Conservation (phyloP, 2,329 filamentous ascomycete genomes). For the Fusarium sp. region DNA sequence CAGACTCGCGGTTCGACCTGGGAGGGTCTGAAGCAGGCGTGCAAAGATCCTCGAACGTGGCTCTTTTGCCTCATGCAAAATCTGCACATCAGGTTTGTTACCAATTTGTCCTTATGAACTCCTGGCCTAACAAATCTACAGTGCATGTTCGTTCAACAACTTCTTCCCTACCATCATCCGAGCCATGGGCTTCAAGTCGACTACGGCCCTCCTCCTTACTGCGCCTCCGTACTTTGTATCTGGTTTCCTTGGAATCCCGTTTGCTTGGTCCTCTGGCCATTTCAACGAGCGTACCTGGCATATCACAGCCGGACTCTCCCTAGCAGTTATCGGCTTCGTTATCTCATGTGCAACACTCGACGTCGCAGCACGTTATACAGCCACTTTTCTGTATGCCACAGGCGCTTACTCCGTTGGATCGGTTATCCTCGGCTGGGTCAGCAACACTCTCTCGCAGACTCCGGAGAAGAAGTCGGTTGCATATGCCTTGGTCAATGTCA, state of each 20-base stretch:
- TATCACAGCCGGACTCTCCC: constrained; percentile 53
- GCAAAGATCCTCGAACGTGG: constrained; percentile 30
- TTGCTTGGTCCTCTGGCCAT: constrained; percentile 53
- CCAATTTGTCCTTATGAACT: neutral
- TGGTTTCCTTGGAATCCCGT: constrained; percentile 15
- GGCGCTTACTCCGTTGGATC: constrained; percentile 56
- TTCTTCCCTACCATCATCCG: constrained; percentile 41
- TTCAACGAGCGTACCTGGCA: constrained; percentile 55
- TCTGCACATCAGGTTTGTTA: constrained; percentile 28
- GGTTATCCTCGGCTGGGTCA: constrained; percentile 59
- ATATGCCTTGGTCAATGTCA: constrained; percentile 56
- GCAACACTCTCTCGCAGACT: constrained; percentile 57
- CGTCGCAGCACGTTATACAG: constrained; percentile 46
- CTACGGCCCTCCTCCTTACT: constrained; percentile 37
- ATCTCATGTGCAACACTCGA: constrained; percentile 49
- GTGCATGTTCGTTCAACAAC: constrained; percentile 41
- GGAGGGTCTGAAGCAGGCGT: constrained; percentile 30
- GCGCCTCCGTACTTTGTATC: constrained; percentile 46
- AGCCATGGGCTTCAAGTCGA: constrained; percentile 40
- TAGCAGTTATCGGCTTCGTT: constrained; percentile 58
- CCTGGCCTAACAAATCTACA: neutral
- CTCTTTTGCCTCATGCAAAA: constrained; percentile 36
- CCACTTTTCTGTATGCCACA: constrained; percentile 52
- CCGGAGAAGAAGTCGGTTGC: constrained; percentile 60
- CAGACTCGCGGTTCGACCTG: constrained; percentile 25